Conservation (phyloP, 169 alveolate species). For the Cryptosporidium ryanae region DNA sequence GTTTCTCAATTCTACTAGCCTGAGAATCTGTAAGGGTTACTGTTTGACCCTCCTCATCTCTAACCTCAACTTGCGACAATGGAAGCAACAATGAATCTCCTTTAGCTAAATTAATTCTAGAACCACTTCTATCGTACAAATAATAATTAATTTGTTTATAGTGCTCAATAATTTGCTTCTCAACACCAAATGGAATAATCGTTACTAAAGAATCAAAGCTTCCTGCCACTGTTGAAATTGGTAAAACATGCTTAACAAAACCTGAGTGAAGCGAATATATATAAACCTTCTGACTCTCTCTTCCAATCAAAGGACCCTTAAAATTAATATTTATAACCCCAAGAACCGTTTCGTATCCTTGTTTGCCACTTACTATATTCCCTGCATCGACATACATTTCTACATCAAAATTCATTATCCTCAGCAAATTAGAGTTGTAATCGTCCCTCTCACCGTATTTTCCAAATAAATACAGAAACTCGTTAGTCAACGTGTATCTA, state of each 20-base stretch:
- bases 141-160: neutral
- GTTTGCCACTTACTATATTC: slow-evolving; percentile 22
- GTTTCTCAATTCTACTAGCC: neutral
- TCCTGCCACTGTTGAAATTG: slow-evolving; percentile 43
- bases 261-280: slow-evolving; percentile 42
- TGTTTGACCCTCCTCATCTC: neutral
- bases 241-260: slow-evolving; percentile 7
- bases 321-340: slow-evolving; percentile 31
- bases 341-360: slow-evolving; percentile 11
- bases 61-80: slow-evolving; percentile 15
- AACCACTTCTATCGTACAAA: neutral
- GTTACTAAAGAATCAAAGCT: slow-evolving; percentile 26
- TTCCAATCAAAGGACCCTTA: neutral
- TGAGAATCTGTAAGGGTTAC: neutral
- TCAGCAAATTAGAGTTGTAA: neutral
- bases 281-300: neutral
- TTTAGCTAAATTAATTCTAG: neutral
- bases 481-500: slow-evolving; percentile 18
- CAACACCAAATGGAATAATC: slow-evolving; percentile 2
- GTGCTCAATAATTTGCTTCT: neutral
- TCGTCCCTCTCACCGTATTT: slow-evolving; percentile 3
- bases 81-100: slow-evolving; percentile 30
- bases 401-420: slow-evolving; percentile 26
- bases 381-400: slow-evolving; percentile 61
- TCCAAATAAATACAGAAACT: slow-evolving; percentile 14